These are phyloP conservation scores for Zarea fungicola DNA, from an alignment of 2,329 filamentous ascomycete genomes.

Conservation along the genomic window DNA sequence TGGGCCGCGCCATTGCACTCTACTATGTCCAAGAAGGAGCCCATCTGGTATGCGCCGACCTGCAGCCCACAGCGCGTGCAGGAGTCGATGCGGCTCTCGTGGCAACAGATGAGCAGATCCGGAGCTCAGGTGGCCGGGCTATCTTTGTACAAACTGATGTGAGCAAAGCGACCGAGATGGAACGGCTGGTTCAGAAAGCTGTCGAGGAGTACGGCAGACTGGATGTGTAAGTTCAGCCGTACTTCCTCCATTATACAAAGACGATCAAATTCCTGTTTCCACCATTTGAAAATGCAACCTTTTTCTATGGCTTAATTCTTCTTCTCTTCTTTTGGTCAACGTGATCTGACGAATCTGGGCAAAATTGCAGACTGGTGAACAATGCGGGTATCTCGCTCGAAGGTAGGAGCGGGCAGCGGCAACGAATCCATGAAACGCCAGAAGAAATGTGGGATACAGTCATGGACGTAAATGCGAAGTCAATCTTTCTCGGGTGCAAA, in stretches of 20 bases:
- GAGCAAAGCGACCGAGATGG: conserved; percentile 29
- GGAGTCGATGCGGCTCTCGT: conserved; percentile 19
- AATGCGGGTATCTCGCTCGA: conserved; percentile 43
- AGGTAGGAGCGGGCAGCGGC: conserved; percentile 23
- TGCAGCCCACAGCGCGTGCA: conserved; percentile 23
- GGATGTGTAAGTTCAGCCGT: conserved; percentile 33
- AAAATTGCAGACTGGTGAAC: conserved; percentile 29
- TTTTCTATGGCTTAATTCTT: no score
- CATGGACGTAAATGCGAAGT: conserved; percentile 32
- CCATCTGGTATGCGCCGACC: conserved; percentile 37
- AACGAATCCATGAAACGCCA: conserved; percentile 39
- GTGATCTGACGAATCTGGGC: background rate
- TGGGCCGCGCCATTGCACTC: conserved; percentile 41
- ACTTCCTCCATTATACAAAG: background rate
- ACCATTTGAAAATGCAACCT: no score
- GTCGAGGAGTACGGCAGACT: conserved; percentile 34
- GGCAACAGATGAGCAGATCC: conserved; percentile 35
- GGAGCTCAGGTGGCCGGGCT: conserved; percentile 26
- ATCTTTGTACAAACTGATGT: conserved; percentile 42
- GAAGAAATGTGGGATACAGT: conserved; percentile 41
- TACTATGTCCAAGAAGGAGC: conserved; percentile 37
- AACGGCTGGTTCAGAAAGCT: conserved; percentile 29
- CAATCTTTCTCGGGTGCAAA: conserved; percentile 38
- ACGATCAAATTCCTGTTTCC: no score
- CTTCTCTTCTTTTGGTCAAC: no score